Conservation (phyloP, 306 rosid genomes). For the Macrotyloma uniflorum region DNA sequence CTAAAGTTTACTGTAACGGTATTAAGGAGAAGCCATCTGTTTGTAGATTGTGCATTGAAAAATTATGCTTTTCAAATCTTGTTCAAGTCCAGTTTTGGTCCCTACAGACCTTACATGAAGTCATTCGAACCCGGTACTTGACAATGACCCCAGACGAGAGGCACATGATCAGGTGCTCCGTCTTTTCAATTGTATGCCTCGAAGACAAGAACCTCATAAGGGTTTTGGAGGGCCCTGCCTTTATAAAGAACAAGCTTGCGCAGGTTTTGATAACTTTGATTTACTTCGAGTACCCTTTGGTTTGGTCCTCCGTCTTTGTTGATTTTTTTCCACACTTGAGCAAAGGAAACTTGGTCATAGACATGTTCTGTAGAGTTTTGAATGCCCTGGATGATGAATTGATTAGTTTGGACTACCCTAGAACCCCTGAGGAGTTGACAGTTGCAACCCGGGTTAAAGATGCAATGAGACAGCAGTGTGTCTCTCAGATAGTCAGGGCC, state of each 20-base stretch:
- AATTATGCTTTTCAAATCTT: slow-evolving; percentile 64
- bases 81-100: slow-evolving; percentile 95
- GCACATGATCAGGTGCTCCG: slow-evolving; percentile 70
- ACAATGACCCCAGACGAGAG: slow-evolving; percentile 71
- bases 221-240: slow-evolving; percentile 79
- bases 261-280: slow-evolving; percentile 82
- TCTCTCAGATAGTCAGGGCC: slow-evolving; percentile 68
- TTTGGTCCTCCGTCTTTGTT: slow-evolving; percentile 84
- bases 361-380: slow-evolving; percentile 94
- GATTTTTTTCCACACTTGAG: slow-evolving; percentile 76
- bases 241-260: slow-evolving; percentile 48
- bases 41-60: slow-evolving; percentile 76
- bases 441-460: slow-evolving; percentile 80
- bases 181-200: slow-evolving; percentile 76
- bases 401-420: slow-evolving; percentile 78
- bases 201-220: slow-evolving; percentile 60
- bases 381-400: slow-evolving; percentile 86
- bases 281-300: slow-evolving; percentile 76
- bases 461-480: slow-evolving; percentile 92
- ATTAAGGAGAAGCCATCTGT: slow-evolving; percentile 68
- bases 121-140: slow-evolving; percentile 68
- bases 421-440: slow-evolving; percentile 69
- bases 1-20: slow-evolving; percentile 67
- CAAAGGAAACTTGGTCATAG: slow-evolving; percentile 78
- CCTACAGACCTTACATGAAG: slow-evolving; percentile 83